Evolutionary conservation across 139 green algal genomes (phyloP).

Genomic region (Haematococcus sp.): DNA sequence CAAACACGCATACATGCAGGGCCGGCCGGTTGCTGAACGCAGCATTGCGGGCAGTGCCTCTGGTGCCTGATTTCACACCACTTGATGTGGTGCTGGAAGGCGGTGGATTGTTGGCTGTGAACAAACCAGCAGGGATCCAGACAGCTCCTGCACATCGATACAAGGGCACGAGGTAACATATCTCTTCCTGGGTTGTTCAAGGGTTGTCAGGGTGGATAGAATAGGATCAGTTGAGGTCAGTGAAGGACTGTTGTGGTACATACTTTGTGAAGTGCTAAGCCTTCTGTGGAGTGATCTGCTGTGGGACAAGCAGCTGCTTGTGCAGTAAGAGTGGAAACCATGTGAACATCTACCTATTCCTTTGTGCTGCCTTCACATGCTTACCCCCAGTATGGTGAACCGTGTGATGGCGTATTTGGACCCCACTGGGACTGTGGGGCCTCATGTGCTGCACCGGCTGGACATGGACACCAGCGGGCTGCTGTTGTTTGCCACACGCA

Average conservation of each 20-base stretch:
- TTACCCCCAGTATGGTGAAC: slow-evolving; percentile 68
- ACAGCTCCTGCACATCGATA: slow-evolving; percentile 71
- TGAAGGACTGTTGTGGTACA: not conserved
- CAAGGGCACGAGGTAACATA: not conserved
- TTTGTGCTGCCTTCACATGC: not conserved
- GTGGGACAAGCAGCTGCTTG: not conserved
- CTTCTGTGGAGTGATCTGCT: not conserved
- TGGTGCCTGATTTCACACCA: slow-evolving; percentile 1
- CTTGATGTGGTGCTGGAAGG: slow-evolving; percentile 48
- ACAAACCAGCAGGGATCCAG: slow-evolving; percentile 70
- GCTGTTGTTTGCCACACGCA: slow-evolving; percentile 74
- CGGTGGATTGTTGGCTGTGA: slow-evolving; percentile 71
- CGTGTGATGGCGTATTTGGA: slow-evolving; percentile 57
- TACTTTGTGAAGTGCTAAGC: not conserved
- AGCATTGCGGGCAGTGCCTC: slow-evolving; percentile 18
- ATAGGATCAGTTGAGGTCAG: too few species aligned
- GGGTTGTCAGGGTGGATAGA: too few species aligned
- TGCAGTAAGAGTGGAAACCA: too few species aligned
- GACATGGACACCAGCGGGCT: slow-evolving; percentile 83
- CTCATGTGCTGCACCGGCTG: slow-evolving; percentile 45
- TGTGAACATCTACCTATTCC: not conserved
- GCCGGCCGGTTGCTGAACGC: slow-evolving; percentile 14
- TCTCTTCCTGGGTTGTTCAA: not conserved
- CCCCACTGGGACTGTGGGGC: not conserved
- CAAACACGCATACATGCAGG: too few species aligned